These are phyloP conservation scores for Ustilago cynodontis DNA, from an alignment of 1,284 basidiomycete species.

Conservation along the genomic window DNA sequence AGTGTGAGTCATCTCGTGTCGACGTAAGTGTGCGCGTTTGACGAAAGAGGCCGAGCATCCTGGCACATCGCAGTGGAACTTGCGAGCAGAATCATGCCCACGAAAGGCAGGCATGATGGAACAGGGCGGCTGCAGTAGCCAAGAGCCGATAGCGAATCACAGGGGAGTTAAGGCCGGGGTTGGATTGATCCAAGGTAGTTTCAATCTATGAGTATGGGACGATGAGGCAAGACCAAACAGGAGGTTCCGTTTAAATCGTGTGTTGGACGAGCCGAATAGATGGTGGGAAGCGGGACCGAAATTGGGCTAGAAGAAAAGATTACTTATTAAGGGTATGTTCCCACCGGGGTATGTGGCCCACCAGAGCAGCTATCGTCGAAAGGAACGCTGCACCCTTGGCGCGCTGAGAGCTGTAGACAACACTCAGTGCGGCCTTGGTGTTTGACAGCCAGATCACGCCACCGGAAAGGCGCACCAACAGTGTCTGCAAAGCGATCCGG, in stretches of 20 bases:
- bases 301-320: background rate
- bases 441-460: constrained; percentile 17
- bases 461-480: constrained; percentile 3
- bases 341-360: constrained; percentile 31
- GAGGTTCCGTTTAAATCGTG: constrained; percentile 14
- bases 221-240: background rate
- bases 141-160: background rate
- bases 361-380: constrained; percentile 1
- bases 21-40: constrained; percentile 46
- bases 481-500: constrained; percentile 1
- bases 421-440: constrained; percentile 1
- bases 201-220: constrained; percentile 22
- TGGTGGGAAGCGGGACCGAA: constrained; percentile 2
- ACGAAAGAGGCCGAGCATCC: constrained; percentile 50
- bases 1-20: constrained; percentile 53
- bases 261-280: background rate
- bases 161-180: background rate
- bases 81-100: constrained; percentile 35
- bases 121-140: background rate
- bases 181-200: background rate
- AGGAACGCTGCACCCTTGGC: constrained; percentile 14
- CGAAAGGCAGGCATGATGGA: constrained; percentile 40
- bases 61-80: constrained; percentile 36
- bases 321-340: background rate
- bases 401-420: background rate